These are phyloP conservation scores for Globisporangium paroecandrum DNA, from an alignment of 352 stramenopile species.

Conservation along the genomic window DNA sequence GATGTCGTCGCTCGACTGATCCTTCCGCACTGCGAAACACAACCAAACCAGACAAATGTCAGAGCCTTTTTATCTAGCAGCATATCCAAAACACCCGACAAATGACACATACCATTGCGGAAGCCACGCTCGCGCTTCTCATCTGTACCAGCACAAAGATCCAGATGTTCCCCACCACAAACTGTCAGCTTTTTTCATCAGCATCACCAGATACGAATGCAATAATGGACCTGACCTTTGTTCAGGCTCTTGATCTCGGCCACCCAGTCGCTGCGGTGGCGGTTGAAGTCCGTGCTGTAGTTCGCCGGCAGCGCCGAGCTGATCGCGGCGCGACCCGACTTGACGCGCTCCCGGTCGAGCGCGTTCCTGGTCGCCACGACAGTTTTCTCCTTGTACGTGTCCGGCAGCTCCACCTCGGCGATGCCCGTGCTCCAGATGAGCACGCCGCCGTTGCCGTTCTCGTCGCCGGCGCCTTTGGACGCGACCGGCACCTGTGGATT, in stretches of 20 bases:
- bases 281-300: constrained; percentile 78
- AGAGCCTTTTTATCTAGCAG: neutral
- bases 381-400: constrained; percentile 47
- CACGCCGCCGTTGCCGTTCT: constrained; percentile 55
- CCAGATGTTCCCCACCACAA: neutral
- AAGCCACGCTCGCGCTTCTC: constrained; percentile 71
- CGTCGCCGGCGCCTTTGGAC: constrained; percentile 29
- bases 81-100: neutral
- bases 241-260: constrained; percentile 63
- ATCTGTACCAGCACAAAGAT: constrained; percentile 33
- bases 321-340: constrained; percentile 11
- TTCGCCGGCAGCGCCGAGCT: constrained; percentile 66
- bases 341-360: constrained; percentile 30
- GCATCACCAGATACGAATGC: neutral
- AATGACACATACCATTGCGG: constrained; percentile 32
- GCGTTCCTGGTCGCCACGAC: constrained; percentile 46
- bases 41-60: neutral
- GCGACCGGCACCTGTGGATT: constrained; percentile 39
- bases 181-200: neutral
- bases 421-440: constrained; percentile 78
- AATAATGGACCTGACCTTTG: constrained; percentile 33
- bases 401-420: constrained; percentile 72
- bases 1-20: constrained; percentile 59
- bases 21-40: constrained; percentile 37
- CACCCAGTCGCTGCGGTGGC: constrained; percentile 63